Evolutionary conservation across 2,329 filamentous ascomycete genomes (phyloP).

Genomic region (Pseudogymnoascus destructans): DNA sequence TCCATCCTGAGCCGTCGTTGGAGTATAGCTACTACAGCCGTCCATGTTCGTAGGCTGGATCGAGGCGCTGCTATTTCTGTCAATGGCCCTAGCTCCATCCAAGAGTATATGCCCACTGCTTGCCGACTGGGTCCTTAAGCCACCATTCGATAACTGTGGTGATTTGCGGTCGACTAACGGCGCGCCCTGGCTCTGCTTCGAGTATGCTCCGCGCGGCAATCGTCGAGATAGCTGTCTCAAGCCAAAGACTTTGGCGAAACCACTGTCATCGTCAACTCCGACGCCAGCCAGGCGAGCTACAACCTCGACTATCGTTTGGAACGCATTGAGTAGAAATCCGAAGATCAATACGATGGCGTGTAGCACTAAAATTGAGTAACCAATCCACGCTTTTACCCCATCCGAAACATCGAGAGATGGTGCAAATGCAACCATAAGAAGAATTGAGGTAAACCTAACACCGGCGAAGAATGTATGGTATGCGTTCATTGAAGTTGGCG

Average conservation of each 20-base stretch:
- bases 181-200: constrained; percentile 66
- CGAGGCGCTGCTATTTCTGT: constrained; percentile 40
- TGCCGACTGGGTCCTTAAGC: constrained; percentile 47
- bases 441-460: constrained; percentile 60
- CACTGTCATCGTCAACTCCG: constrained; percentile 58
- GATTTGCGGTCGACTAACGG: constrained; percentile 62
- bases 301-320: constrained; percentile 86
- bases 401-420: constrained; percentile 69
- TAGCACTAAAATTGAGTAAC: constrained; percentile 76
- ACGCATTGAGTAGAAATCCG: constrained; percentile 82
- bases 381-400: constrained; percentile 82
- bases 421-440: constrained; percentile 72
- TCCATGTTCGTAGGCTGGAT: constrained; percentile 38
- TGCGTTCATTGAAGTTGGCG: constrained; percentile 90
- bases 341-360: constrained; percentile 78
- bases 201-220: constrained; percentile 44
- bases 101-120: constrained; percentile 34
- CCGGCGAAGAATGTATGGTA: constrained; percentile 79
- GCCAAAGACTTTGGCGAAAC: constrained; percentile 74
- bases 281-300: constrained; percentile 69
- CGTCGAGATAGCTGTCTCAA: constrained; percentile 77
- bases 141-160: constrained; percentile 37
- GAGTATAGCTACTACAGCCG: constrained; percentile 49
- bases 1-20: constrained; percentile 59
- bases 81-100: constrained; percentile 21